Base-by-base conservation (phyloP, 1,139 yeast species). In the Groenewaldozyma auringiensis region DNA sequence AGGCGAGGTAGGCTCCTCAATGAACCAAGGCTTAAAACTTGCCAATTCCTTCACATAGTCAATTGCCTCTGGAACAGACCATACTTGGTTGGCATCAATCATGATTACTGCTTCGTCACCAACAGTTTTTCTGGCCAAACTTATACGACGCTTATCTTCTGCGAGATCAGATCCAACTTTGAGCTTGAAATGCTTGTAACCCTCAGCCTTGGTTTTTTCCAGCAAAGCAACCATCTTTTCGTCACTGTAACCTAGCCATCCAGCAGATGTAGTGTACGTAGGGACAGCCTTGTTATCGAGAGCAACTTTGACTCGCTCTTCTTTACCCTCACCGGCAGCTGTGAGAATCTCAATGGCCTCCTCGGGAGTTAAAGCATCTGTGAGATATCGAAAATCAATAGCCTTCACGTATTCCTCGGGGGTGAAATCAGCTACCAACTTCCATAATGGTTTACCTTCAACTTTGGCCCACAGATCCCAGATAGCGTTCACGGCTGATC, bases 261-360 rank as follows among this genome's bases (percentile, higher is more conserved):
- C 74, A 8, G 74, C 73, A 42, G 70, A 62, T 8, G 74, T 69
- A 34, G 74, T 68, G 50, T 69, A 69, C 4, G 70, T 70, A 2
- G 73, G 74, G 11, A 69, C 74, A 1, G 73, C 74, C 13, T 49
- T 48, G 50, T 65, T 61, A 33, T 57, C 54, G 16, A 51, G 38
- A 1, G 70, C 71, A 37, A 66, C 68, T 42, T 62, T 42, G 20
- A 69, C 33, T 42, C 70, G 53, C 40, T 57, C 56, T 25, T 56
- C 60, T 51, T 67, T 69, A 8, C 67, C 69, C 1, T 21, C 44
- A n/a, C 57, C 58, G 11, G 63, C 58, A 38, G 58, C 53, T 40
- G 56, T 51, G 44, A 67, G 58, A 47, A 67, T 57, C 40, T 53
- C 58, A 18, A 68, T 45, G 1, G 69, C 70, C 51, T 67, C 70